These are phyloP conservation scores for Neostapfia colusana DNA, from an alignment of 176 grass and related monocot species.

Conservation along the genomic window DNA sequence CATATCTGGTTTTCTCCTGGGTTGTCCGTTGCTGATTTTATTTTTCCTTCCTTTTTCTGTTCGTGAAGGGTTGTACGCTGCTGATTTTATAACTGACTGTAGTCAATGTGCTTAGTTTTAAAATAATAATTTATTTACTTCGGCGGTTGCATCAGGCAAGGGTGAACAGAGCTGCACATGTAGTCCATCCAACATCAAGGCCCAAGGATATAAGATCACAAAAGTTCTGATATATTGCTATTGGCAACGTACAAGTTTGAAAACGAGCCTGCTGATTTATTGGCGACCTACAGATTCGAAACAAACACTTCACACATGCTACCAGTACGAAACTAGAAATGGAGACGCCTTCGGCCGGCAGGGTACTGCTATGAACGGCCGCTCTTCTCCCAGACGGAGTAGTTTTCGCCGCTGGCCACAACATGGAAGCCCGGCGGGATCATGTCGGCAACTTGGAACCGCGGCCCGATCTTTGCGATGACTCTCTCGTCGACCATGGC, in stretches of 20 bases:
- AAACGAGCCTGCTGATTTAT: background rate
- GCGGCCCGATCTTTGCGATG: conserved; percentile 61
- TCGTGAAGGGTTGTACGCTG: background rate
- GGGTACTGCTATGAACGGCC: background rate
- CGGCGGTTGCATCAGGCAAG: background rate
- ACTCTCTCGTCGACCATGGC: conserved; percentile 66
- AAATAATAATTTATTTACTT: background rate
- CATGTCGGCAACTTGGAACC: conserved; percentile 48
- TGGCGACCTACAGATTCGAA: background rate
- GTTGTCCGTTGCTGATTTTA: background rate
- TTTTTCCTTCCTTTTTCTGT: background rate
- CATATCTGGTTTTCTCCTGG: no score
- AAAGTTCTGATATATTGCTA: background rate
- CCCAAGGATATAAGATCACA: background rate
- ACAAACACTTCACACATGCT: background rate
- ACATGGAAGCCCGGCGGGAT: conserved; percentile 58
- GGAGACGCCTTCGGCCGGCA: background rate
- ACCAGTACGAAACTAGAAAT: background rate
- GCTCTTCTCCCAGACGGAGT: conserved; percentile 76
- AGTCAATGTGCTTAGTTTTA: background rate
- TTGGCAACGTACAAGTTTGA: background rate
- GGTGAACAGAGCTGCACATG: background rate
- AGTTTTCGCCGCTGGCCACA: conserved; percentile 58
- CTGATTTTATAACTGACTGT: background rate
- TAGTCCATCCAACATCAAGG: background rate